Percentiles rank a stretch among this genome's conserved stretches.
Conservation (phyloP, 164 flowering plant species). For the Vitis cinerea region DNA sequence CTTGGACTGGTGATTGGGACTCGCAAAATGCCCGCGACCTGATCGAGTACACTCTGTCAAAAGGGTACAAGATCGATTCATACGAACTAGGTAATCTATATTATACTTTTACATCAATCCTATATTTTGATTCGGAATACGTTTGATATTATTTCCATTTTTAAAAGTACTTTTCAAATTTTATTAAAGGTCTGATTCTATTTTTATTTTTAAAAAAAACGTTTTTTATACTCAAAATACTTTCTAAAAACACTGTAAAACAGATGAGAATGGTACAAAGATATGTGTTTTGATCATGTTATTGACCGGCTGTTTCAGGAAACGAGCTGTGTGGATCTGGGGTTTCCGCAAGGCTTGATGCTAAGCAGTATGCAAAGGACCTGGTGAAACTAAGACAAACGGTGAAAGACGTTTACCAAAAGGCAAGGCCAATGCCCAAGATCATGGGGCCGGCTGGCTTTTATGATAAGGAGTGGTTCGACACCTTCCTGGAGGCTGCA, state of each 20-base stretch:
- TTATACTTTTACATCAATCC: no score
- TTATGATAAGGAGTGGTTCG: conserved; percentile 58
- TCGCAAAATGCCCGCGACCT: conserved; percentile 44
- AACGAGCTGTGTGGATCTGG: conserved; percentile 61
- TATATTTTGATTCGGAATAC: no score
- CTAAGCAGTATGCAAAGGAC: conserved; percentile 54
- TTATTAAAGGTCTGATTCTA: no score
- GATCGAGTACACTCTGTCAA: conserved; percentile 44
- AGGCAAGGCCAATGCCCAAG: conserved; percentile 26
- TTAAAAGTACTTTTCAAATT: no score
- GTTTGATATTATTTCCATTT: no score
- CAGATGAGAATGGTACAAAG: no score
- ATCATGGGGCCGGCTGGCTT: conserved; percentile 64
- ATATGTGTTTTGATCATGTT: no score
- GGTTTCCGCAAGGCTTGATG: conserved; percentile 41
- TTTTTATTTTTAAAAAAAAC: no score
- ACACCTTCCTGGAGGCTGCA: conserved; percentile 32
- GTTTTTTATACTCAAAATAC: no score
- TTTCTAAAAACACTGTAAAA: no score
- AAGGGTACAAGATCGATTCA: conserved; percentile 61
- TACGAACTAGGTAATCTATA: conserved; percentile 56
- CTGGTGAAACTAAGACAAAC: conserved; percentile 30
- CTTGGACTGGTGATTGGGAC: conserved; percentile 55
- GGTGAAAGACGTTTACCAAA: conserved; percentile 31
- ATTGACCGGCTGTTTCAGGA: conserved; percentile 28